Base-by-base conservation (phyloP, 352 stramenopile species). In the Globisporangium uncinulatum region DNA sequence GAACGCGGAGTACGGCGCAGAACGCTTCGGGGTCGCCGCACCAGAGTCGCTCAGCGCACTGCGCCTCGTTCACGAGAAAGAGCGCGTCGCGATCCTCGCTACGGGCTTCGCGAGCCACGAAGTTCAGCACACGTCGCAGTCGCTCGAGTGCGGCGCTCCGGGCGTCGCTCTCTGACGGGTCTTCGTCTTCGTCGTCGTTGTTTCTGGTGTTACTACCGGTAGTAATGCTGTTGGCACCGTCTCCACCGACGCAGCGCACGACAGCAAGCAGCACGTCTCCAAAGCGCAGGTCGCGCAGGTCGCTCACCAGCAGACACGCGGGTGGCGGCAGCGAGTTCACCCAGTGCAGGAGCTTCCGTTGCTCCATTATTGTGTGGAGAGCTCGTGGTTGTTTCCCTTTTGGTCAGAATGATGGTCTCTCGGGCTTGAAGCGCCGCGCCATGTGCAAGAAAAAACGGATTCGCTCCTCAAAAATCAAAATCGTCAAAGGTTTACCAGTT, bases 301-400 rank as follows among this genome's bases (percentile, higher is more conserved):
- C 59, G 9, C 84, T 76, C 5, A 91, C 75, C 20, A 91, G 57
- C 56, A 87, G 60, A 56, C 81, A 89, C 46, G 63, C 68, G 14
- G 76, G 69, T 15, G 86, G 55, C 14, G 79, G 81, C 48, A 89
- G 58, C 31, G 81, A 88, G 63, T 91, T 91, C 51, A 91, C 52
- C 79, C 79, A 91, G 51, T 91, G 81, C 44, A 91, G 55, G 39
- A 87, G 61, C 60, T 82, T 64, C 20, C 79, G 74, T 51, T 60
- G 54, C 3, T 58, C 61, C 29, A 57, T 41, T 21, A 9, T 46
- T 37, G 31, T 15, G 24, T 29, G 24, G 24, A 29, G 24, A 29
- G 24, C 24, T 52, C 32, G 32, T 10, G 6, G 32, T 34, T 37
- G 4, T 44, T 4, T 20, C 9, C 36, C 14, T 37, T 31, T 19